These are phyloP conservation scores for Stagonosporopsis tanaceti DNA, from an alignment of 2,329 filamentous ascomycete species.

Conservation along the genomic window DNA sequence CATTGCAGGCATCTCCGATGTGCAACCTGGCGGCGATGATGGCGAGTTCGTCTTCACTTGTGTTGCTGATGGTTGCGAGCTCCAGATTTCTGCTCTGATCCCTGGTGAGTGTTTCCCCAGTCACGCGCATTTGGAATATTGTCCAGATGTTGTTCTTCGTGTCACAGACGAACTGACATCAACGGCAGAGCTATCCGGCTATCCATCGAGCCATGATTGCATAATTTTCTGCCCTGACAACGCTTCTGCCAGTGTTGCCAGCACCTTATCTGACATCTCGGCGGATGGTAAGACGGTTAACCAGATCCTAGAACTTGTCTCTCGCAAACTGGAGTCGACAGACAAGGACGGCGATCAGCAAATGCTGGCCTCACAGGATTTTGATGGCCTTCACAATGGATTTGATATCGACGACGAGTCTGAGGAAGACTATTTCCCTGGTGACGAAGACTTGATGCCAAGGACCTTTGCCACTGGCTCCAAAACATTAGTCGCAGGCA, in stretches of 20 bases:
- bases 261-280: conserved; percentile 57
- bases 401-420: conserved; percentile 46
- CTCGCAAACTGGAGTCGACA: conserved; percentile 44
- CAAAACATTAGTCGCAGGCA: neutral
- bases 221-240: conserved; percentile 63
- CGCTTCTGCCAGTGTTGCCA: conserved; percentile 53
- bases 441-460: conserved; percentile 51
- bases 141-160: neutral
- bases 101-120: conserved; percentile 31
- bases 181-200: conserved; percentile 63
- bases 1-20: conserved; percentile 60
- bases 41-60: conserved; percentile 72
- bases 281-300: conserved; percentile 57
- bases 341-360: conserved; percentile 54
- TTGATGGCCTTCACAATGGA: conserved; percentile 41
- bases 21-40: conserved; percentile 72
- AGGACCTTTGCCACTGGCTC: conserved; percentile 29
- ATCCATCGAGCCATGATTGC: conserved; percentile 66
- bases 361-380: conserved; percentile 51
- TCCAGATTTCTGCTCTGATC: conserved; percentile 51
- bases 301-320: conserved; percentile 59
- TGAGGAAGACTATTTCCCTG: conserved; percentile 46
- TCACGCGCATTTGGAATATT: neutral
- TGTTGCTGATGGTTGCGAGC: conserved; percentile 36
- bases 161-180: conserved; percentile 2